Evolutionary conservation across 257 asterid genomes (phyloP), one percentile per base, ranked within the genome.

Genomic region (Leptodermis oblonga): DNA sequence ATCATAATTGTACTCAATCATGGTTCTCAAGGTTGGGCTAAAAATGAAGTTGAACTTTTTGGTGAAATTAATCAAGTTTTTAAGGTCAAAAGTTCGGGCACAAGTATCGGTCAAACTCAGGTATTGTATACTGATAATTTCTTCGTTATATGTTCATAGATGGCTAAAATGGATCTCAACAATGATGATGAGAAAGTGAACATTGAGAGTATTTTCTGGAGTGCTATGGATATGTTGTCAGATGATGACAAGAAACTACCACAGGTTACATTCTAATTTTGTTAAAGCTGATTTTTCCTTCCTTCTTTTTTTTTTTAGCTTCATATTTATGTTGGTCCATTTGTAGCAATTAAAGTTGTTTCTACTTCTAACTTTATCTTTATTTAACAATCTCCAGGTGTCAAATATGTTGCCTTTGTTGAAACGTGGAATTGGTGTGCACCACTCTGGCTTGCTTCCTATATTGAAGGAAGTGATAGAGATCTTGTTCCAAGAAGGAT

Each of bases 211-310:
- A 94, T 94, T 52, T 94, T 94, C 85, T 91, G 99, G 99, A 90
- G 96, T 84, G 99, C 99, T 65, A 94, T 94, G 99, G 97, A 94
- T 84, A 91, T 90, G 90, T 83, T 94, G 75, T 94, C 99, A 12
- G 99, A 90, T 71, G 99, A 94, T 82, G 99, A 94, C 75, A 94
- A 89, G 74, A 90, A 88, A 79, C 73, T 94, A 75, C 99, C 99
- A 6, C 97, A 94, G 92, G 99, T 89, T 54, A 80, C 79, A 46
- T 66, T 48, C 37, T 45, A 30, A 33, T 58, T 8, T 2, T 37
- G 17, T 61, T 70, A 23, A n/a, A 18, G 28, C 20, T 77, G 67
- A 49, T 70, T 53, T 53, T 70, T 67, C 41, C 23, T 31, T 28
- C 36, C 3, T 23, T 34, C 59, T 22, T 66, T 18, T 54, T 42